Base-by-base conservation (phyloP, 78 protist genomes). In the Chrysochromulina parva region DNA sequence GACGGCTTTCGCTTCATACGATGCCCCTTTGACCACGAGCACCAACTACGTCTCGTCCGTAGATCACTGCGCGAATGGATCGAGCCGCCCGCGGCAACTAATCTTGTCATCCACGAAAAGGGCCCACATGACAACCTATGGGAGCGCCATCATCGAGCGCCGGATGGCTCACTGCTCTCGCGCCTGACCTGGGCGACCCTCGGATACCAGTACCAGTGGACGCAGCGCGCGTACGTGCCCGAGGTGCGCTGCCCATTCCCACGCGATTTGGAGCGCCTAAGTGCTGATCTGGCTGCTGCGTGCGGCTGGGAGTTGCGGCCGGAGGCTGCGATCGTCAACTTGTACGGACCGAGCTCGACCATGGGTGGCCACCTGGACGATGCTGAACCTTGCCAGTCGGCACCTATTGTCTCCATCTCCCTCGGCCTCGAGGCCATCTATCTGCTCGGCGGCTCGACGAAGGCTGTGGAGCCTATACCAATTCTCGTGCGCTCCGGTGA, bases 131-230 rank as follows among this genome's bases (percentile, higher is more conserved):
- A 6, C 19, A 9, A 11, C 24, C 78, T 69, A 19, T 69, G 28
- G 53, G 50, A 13, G 53, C 14, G 17, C 14, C 78, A 69, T 14
- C 48, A 11, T 11, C 50, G 10, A 9, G 28, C 53, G 53, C 67
- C 67, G 67, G 2, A 13, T 22, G 11, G 3, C 48, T 69, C 78
- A 50, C 48, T n/a, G 24, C 78, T 69, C 50, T 50, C 11, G 53
- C 4, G 14, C 24, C 78, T 69, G 24, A 69, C 50, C 78, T 69
- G 78, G 78, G 78, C 28, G 24, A 69, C 78, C 50, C 78, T 69
- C 50, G 78, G 78, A 2, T 69, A 69, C 78, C 78, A 69, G 24
- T 69, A 69, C 78, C 78, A 69, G 78, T 69, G 78, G 78, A 69
- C 26, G 26, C 26, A 16, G 47, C 10, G 71, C n/a, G n/a, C n/a